A percentile compares a stretch with the other conserved stretches of the same genome.
Conservation (phyloP, 2,329 filamentous ascomycete genomes). For the Leptographium lundbergii region DNA sequence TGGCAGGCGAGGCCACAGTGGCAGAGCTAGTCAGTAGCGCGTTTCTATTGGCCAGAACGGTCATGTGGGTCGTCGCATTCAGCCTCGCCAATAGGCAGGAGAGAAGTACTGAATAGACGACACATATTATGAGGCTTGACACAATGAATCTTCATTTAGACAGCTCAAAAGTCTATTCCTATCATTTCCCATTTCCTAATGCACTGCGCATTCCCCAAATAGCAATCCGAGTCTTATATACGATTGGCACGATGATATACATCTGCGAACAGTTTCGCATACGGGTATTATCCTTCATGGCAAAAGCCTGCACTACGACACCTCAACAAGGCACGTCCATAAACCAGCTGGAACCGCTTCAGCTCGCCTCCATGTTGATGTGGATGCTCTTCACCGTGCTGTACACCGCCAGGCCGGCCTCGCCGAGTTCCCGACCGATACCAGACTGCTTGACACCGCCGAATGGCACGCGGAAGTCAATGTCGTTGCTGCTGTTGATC, state of each 20-base stretch:
- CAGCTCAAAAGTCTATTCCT: not conserved
- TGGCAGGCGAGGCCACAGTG: not conserved
- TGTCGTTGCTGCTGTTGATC: conserved; percentile 30
- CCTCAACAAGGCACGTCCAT: too few species aligned
- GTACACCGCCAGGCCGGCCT: conserved; percentile 21
- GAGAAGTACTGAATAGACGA: too few species aligned
- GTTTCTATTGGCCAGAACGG: not conserved
- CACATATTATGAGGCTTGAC: too few species aligned
- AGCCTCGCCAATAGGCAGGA: not conserved
- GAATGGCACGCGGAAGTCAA: conserved; percentile 39
- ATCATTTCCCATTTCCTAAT: not conserved
- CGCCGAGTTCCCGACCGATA: conserved; percentile 23
- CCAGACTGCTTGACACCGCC: conserved; percentile 25
- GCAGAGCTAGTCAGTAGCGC: not conserved
- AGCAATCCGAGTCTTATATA: not conserved
- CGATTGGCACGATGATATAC: not conserved
- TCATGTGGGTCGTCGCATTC: not conserved
- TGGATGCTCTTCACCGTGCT: conserved; percentile 22
- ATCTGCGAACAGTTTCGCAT: not conserved
- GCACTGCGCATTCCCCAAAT: not conserved
- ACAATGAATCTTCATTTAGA: too few species aligned
- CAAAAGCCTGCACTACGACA: too few species aligned
- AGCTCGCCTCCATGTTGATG: conserved; percentile 19
- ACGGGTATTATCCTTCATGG: not conserved
- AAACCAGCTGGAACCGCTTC: not conserved